phyloP scores from a whole-genome alignment of 2,329 filamentous ascomycete species.

The Phyllosticta paracitricarpa region DNA sequence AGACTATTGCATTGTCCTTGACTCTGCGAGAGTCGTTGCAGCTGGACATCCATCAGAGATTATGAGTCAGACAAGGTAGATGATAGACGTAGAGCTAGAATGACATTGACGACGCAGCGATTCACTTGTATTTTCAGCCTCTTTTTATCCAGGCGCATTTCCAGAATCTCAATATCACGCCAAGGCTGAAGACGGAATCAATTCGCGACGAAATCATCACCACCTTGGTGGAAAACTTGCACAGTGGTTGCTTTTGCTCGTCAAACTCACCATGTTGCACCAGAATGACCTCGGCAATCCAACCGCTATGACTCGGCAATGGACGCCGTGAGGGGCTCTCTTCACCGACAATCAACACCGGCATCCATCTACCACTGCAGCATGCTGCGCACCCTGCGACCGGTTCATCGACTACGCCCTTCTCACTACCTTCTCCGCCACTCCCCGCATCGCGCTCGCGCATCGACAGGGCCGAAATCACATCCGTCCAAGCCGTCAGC shows the following conservation, averaged over 20 bases:
- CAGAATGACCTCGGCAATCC: neutral
- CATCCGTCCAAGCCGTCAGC: neutral
- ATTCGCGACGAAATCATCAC: neutral
- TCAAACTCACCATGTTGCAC: neutral
- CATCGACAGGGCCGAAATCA: neutral
- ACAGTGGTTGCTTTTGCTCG: neutral
- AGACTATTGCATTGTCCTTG: constrained; percentile 45
- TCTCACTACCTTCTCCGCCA: neutral
- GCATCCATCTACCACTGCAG: neutral
- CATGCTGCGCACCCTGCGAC: neutral
- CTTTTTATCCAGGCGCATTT: neutral
- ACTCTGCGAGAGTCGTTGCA: constrained; percentile 39
- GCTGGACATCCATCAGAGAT: constrained; percentile 25
- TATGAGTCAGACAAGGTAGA: neutral
- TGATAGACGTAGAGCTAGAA: neutral
- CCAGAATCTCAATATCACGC: too few relatives aligned
- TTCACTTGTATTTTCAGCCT: neutral
- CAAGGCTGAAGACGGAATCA: neutral
- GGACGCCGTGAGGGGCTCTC: neutral
- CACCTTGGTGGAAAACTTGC: neutral
- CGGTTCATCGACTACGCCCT: neutral
- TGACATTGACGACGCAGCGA: neutral
- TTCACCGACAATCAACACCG: neutral
- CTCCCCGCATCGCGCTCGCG: neutral
- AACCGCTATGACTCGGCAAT: neutral